phyloP scores from a whole-genome alignment of 2,329 filamentous ascomycete species.

The Venturia oleaginea region DNA sequence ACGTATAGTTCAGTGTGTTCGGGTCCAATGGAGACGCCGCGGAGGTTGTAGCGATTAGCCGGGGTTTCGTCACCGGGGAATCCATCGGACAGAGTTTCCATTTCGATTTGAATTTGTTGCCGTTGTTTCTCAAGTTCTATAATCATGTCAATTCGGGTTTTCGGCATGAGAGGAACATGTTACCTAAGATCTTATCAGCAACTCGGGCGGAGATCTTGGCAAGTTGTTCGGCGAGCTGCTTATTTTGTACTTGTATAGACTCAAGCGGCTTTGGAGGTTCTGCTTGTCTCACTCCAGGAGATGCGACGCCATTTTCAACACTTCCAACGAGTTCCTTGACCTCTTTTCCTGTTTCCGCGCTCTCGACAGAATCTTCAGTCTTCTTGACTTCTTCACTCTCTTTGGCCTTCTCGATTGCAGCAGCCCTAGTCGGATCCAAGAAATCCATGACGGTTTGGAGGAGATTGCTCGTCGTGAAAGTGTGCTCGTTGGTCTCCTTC shows the following conservation, averaged over 20 bases:
- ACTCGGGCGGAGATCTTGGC: not conserved
- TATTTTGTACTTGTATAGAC: not conserved
- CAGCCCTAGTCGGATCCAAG: slow-evolving; percentile 16
- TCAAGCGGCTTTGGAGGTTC: not conserved
- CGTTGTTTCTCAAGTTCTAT: slow-evolving; percentile 8
- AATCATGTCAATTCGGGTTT: not conserved
- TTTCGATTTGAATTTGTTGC: not conserved
- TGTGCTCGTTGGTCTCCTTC: not conserved
- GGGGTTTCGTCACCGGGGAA: not conserved
- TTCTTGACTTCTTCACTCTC: not conserved
- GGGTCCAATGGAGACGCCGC: slow-evolving; percentile 7
- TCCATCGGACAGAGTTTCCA: not conserved
- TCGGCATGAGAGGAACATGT: not conserved
- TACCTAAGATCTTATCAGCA: not conserved
- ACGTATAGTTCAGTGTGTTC: not conserved
- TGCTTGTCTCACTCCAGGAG: not conserved
- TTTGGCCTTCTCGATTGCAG: not conserved
- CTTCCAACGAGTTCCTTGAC: not conserved
- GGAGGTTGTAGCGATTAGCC: slow-evolving; percentile 7
- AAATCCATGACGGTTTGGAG: slow-evolving; percentile 20
- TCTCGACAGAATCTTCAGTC: not conserved
- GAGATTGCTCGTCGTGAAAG: not conserved
- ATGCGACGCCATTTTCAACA: not conserved
- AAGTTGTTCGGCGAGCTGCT: not conserved
- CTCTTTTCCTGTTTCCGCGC: not conserved